Percentiles rank a stretch among this genome's conserved stretches.
These are phyloP conservation scores for Apiospora hydei DNA, from an alignment of 2,329 filamentous ascomycete species.

Conservation along the genomic window DNA sequence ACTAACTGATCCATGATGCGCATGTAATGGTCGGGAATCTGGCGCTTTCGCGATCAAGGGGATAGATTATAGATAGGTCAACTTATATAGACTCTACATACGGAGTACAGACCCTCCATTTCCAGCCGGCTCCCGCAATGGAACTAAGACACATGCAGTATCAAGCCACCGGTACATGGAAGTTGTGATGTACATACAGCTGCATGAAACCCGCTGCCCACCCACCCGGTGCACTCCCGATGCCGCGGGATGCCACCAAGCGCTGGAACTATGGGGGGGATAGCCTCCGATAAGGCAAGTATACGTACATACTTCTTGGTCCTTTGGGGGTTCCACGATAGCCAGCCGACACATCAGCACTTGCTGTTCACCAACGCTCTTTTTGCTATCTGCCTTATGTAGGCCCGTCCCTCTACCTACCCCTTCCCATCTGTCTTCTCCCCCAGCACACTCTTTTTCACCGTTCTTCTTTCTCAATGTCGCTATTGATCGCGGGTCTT, in stretches of 20 bases:
- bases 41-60: no score
- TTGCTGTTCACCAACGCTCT: not conserved
- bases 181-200: not conserved
- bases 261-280: not conserved
- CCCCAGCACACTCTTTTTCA: not conserved
- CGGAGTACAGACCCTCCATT: not conserved
- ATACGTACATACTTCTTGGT: constrained; percentile 8
- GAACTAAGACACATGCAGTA: constrained; percentile 1
- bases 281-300: constrained; percentile 9
- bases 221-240: not conserved
- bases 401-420: not conserved
- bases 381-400: not conserved
- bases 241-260: constrained; percentile 6
- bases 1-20: no score
- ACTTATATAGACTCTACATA: not conserved
- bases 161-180: not conserved
- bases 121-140: not conserved
- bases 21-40: no score
- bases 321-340: constrained; percentile 11
- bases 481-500: not conserved
- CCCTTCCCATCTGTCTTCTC: not conserved
- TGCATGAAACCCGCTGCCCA: constrained; percentile 14
- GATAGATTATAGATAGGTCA: no score
- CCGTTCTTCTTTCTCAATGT: not conserved
- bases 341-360: not conserved